Evolutionary conservation across 2,329 filamentous ascomycete species (phyloP).

Genomic region (Chaetomium globosum): DNA sequence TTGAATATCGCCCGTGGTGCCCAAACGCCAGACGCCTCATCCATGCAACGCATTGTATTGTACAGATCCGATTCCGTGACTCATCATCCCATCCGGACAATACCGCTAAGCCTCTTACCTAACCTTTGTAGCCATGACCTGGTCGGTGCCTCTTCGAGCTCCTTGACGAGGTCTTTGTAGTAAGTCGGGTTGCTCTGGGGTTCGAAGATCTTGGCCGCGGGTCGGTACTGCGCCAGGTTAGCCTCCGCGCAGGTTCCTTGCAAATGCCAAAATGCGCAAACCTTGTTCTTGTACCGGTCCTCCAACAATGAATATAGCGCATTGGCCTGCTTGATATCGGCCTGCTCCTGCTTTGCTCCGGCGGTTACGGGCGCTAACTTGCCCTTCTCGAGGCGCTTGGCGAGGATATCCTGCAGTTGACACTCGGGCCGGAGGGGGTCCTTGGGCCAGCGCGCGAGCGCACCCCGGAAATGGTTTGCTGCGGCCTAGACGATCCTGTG

Average conservation of each 20-base stretch:
- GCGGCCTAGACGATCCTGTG: conserved; percentile 43
- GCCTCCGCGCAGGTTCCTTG: no score
- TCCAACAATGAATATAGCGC: conserved; percentile 62
- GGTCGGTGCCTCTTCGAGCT: conserved; percentile 65
- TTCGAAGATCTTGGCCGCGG: conserved; percentile 55
- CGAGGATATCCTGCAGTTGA: conserved; percentile 62
- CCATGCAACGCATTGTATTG: conserved; percentile 30
- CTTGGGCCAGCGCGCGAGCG: conserved; percentile 63
- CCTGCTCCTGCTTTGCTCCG: conserved; percentile 45
- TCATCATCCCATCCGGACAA: conserved; percentile 59
- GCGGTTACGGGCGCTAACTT: conserved; percentile 38
- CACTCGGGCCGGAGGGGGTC: conserved; percentile 64
- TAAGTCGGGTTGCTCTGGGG: conserved; percentile 67
- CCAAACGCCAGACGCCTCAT: conserved; percentile 31
- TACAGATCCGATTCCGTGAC: conserved; percentile 10
- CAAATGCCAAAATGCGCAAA: conserved; percentile 40
- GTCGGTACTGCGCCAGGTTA: conserved; percentile 46
- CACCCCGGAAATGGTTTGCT: conserved; percentile 53
- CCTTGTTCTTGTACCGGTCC: conserved; percentile 61
- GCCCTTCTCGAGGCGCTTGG: conserved; percentile 48
- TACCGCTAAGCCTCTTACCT: conserved; percentile 59
- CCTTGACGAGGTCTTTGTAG: conserved; percentile 61
- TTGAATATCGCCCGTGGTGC: conserved; percentile 17
- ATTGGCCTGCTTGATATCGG: conserved; percentile 60
- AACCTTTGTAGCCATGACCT: conserved; percentile 57